These are phyloP conservation scores for Polytolypa hystricis DNA, from an alignment of 2,329 filamentous ascomycete species.

Conservation along the genomic window DNA sequence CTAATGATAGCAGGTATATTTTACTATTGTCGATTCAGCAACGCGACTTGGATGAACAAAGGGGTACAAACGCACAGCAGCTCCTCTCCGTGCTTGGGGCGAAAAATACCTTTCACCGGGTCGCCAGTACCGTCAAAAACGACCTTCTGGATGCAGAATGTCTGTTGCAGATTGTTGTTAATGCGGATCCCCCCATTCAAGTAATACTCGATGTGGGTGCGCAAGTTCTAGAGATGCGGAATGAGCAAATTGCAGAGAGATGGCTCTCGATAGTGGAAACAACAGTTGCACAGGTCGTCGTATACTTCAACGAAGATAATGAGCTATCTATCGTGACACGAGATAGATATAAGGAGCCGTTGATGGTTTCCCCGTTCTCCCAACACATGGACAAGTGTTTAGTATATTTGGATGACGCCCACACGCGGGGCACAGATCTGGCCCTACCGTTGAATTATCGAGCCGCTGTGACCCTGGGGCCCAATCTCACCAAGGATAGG, in stretches of 20 bases:
- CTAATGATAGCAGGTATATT: slow-evolving; percentile 46
- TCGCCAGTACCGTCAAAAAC: slow-evolving; percentile 7
- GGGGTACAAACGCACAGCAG: slow-evolving; percentile 54
- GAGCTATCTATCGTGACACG: slow-evolving; percentile 8
- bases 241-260: slow-evolving; percentile 37
- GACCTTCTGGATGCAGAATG: slow-evolving; percentile 25
- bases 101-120: slow-evolving; percentile 32
- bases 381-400: slow-evolving; percentile 46
- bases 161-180: slow-evolving; percentile 35
- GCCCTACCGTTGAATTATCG: slow-evolving; percentile 45
- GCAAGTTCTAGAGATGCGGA: slow-evolving; percentile 50
- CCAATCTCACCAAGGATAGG: slow-evolving; percentile 51
- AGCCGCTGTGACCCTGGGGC: slow-evolving; percentile 53
- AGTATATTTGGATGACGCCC: slow-evolving; percentile 54
- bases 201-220: slow-evolving; percentile 59
- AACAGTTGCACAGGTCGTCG: slow-evolving; percentile 28
- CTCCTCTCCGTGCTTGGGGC: slow-evolving; percentile 43
- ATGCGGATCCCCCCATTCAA: slow-evolving; percentile 29
- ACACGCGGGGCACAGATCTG: slow-evolving; percentile 56
- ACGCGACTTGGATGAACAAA: slow-evolving; percentile 39
- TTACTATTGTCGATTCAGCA: slow-evolving; percentile 45
- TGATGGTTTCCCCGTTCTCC: slow-evolving; percentile 46
- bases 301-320: slow-evolving; percentile 39
- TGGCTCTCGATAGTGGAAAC: slow-evolving; percentile 35
- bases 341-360: slow-evolving; percentile 5